Base-by-base conservation (phyloP, 2,329 filamentous ascomycete species). In the Epichloe scottii region DNA sequence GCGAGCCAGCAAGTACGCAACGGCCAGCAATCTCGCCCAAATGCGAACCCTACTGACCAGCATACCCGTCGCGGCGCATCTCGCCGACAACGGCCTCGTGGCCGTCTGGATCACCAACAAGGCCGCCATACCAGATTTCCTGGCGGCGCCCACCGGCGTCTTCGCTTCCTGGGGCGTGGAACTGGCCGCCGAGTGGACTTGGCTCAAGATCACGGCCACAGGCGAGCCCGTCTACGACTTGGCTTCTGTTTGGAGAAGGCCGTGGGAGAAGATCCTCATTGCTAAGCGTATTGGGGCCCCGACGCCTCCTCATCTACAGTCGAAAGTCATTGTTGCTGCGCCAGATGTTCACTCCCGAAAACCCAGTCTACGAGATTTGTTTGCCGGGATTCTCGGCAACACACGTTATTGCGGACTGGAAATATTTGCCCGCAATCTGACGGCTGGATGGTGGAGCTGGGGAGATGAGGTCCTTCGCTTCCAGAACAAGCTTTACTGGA, bases 51-150 rank as follows among this genome's bases (percentile, higher is more conserved):
- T 84, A 2, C 68, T 84, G n/a, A 65, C 66, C 3, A 67, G 67
- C 11, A 69, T 85, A 26, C 79, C 80, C n/a, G 56, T 89, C 2
- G 66, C 76, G 14, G 65, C 72, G 2, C 74, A 76, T 44, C 70
- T 87, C 21, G 67, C 70, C 11, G 58, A 67, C 0, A 68, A 73
- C 30, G 81, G 79, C 14, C 64, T 87, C 1, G 76, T 90, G 0
- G 85, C 77, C 17, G 67, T 91, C 19, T 91, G 87, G 87, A 74
- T 89, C 51, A 91, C 87, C 47, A 91, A 91, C 66, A 87, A 82
- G 55, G 66, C 75, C 2, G 71, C 78, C 21, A 71, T 81, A 3
- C 66, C 77, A 21, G 73, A 79, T 5, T 66, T 89, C 12, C 62
- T 82, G 49, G 71, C 67, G 0, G 70, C 73, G 0, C 63, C 68